Conservation (phyloP, 176 grass and related monocot genomes). For the Lolium perenne region DNA sequence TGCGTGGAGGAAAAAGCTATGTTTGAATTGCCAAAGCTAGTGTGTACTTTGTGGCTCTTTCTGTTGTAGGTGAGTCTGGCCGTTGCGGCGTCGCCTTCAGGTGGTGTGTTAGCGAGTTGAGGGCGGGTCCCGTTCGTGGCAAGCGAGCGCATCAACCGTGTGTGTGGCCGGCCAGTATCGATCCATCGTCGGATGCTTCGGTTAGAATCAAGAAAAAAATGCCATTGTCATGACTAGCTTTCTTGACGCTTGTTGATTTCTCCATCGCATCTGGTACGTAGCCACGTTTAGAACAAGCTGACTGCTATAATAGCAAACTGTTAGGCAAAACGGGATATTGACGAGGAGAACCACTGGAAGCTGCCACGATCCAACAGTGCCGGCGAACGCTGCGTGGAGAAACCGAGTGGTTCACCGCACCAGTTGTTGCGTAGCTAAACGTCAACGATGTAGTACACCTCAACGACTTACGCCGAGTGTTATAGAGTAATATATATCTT, state of each 20-base stretch:
- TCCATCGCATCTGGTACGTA: background rate
- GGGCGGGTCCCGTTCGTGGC: background rate
- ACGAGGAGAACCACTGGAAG: background rate
- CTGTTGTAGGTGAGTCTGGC: conserved; percentile 30
- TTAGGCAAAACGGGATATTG: conserved; percentile 36
- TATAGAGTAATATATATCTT: too few relatives aligned
- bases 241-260: background rate
- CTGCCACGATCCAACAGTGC: background rate
- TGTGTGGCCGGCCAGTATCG: background rate
- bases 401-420: background rate
- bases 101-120: background rate
- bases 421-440: conserved; percentile 13
- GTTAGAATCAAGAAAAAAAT: conserved; percentile 14
- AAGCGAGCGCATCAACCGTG: background rate
- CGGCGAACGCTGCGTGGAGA: background rate
- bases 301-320: conserved; percentile 30
- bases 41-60: conserved; percentile 19
- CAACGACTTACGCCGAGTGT: too few relatives aligned
- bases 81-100: conserved; percentile 27
- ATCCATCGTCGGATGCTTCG: conserved; percentile 6
- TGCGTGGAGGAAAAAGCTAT: background rate
- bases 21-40: conserved; percentile 11
- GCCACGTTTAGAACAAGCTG: conserved; percentile 58
- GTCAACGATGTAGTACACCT: background rate
- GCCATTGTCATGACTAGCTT: background rate